Percentiles rank a stretch among this genome's conserved stretches.
Conservation (phyloP, 371 early-diverging fungal species). For the Smittium culicis region DNA sequence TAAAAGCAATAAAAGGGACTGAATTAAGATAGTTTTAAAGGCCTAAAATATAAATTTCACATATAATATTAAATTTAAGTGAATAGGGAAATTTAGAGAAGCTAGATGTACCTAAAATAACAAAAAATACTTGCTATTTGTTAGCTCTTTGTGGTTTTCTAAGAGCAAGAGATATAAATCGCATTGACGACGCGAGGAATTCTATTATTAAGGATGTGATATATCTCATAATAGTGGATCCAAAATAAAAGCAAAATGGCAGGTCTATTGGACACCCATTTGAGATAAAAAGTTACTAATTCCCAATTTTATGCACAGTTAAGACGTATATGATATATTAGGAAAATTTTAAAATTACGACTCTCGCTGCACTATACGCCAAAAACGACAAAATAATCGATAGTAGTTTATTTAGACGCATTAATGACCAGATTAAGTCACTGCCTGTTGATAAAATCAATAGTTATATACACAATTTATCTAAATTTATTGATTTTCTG, state of each 20-base stretch:
- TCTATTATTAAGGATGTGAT: not conserved
- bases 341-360: not conserved
- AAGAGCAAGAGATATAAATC: not conserved
- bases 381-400: not conserved
- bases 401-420: not conserved
- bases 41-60: not conserved
- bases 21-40: not conserved
- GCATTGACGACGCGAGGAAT: not conserved
- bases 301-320: not conserved
- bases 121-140: not conserved
- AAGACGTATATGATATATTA: not conserved
- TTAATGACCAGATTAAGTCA: not conserved
- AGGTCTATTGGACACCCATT: not conserved
- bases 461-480: not conserved
- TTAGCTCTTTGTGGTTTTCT: constrained; percentile 1
- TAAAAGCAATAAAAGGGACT: not conserved
- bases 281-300: not conserved
- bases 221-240: not conserved
- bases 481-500: not conserved
- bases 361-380: not conserved
- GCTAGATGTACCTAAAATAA: not conserved
- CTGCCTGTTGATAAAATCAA: not conserved
- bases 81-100: not conserved
- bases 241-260: not conserved
- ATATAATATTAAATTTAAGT: not conserved